Conservation (phyloP, 176 grass and related monocot genomes). For the Puya raimondii region DNA sequence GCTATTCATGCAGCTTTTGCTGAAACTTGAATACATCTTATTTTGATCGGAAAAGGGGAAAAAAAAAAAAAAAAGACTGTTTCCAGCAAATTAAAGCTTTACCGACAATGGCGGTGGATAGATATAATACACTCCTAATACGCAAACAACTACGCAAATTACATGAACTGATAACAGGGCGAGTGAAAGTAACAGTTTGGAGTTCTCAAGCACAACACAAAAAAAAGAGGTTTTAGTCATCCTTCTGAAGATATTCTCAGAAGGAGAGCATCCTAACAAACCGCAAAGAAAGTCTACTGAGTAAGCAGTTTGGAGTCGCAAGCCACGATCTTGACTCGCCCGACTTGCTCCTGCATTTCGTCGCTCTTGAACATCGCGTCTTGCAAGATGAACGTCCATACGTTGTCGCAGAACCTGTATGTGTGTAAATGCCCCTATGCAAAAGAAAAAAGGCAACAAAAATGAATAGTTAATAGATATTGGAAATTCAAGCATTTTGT, state of each 20-base stretch:
- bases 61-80: no score
- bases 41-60: no score
- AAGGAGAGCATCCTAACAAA: background rate
- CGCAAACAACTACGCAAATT: background rate
- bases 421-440: conserved; percentile 83
- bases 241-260: background rate
- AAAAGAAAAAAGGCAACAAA: conserved; percentile 3
- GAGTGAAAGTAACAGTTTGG: background rate
- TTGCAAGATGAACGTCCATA: conserved; percentile 78
- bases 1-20: no score
- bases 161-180: background rate
- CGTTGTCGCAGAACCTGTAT: conserved; percentile 82
- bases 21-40: no score
- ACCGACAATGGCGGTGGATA: no score
- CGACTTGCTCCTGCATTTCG: conserved; percentile 26
- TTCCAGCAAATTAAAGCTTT: no score
- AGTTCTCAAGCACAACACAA: background rate
- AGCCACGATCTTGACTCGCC: conserved; percentile 78
- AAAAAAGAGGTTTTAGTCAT: background rate
- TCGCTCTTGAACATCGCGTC: conserved; percentile 58
- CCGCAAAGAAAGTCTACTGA: conserved; percentile 21
- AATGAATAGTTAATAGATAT: background rate
- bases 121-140: background rate
- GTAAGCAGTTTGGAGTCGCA: conserved; percentile 73
- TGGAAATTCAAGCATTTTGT: no score